A percentile compares a stretch with the other conserved stretches of the same genome.
Evolutionary conservation across 2,329 filamentous ascomycete genomes (phyloP).

Genomic region (Bimuria novae-zelandiae): DNA sequence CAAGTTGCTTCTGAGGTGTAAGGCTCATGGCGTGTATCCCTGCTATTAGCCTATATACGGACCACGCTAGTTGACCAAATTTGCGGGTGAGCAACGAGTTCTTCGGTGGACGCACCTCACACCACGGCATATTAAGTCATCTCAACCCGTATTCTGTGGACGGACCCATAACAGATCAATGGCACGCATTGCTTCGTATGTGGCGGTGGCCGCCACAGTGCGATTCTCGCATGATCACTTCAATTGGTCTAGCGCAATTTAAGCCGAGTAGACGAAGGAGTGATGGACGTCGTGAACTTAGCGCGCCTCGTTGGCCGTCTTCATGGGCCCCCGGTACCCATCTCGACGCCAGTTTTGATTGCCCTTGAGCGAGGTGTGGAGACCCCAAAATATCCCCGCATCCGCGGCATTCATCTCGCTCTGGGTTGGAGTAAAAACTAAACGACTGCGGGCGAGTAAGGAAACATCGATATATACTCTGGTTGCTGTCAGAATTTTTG

Average conservation of each 20-base stretch:
- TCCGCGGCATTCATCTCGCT: conserved; percentile 38
- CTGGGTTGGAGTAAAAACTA: conserved; percentile 21
- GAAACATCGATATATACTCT: conserved; percentile 17
- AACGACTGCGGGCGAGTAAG: conserved; percentile 7
- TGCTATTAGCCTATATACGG: conserved; percentile 38
- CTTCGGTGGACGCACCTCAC: conserved; percentile 19
- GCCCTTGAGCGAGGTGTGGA: conserved; percentile 38
- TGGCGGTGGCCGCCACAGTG: conserved; percentile 7
- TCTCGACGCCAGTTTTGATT: conserved; percentile 32
- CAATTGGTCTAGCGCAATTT: conserved; percentile 34
- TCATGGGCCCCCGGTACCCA: conserved; percentile 31
- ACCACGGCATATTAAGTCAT: conserved; percentile 19
- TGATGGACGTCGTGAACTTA: conserved; percentile 27
- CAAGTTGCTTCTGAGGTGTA: conserved; percentile 18
- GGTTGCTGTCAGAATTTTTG: neutral
- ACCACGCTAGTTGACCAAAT: conserved; percentile 21
- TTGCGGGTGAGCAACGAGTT: conserved; percentile 24
- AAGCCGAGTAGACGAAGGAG: conserved; percentile 25
- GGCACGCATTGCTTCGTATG: conserved; percentile 11
- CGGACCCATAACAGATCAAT: conserved; percentile 30
- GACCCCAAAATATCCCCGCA: conserved; percentile 43
- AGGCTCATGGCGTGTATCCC: conserved; percentile 18
- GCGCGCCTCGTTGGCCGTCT: conserved; percentile 19
- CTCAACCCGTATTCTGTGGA: conserved; percentile 34
- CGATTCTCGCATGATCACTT: neutral